Evolutionary conservation across 495 filamentous ascomycete species (phyloP), one percentile per base, ranked within the genome.

Genomic region (Aspergillus nanangensis): DNA sequence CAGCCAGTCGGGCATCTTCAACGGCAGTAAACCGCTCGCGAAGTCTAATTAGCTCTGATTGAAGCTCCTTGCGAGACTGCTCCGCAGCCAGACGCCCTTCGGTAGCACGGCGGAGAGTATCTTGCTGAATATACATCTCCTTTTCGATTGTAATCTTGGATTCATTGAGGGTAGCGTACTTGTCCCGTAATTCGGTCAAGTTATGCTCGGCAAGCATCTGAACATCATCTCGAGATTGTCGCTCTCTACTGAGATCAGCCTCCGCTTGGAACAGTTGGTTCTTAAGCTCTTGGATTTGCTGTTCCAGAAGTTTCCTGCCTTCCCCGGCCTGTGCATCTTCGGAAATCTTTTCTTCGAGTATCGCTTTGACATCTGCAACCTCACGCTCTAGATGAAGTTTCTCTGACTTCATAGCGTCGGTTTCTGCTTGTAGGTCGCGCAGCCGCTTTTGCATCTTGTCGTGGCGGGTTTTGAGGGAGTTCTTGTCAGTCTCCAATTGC

Each of bases 131-230:
- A 61, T 96, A 97, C 66, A 98, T 89, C 63, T 97, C 94, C 64
- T 96, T 96, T 62, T 98, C 93, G 44, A 98, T 96, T 31, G 78
- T 93, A 53, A 96, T 96, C 65, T 98, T 98, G 4, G 91, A 85
- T 29, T 95, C 89, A 51, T 95, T 95, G 11, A 98, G 74, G n/a
- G 78, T 77, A 23, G 91, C 79, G 55, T 85, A 95, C 46, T 97
- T 91, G 17, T 90, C 81, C 55, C 88, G 83, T 45, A 98, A 67
- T 34, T 83, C 81, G 14, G 83, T 72, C 48, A 84, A 84, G 56
- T 93, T 94, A 69, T 96, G 90, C 49, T 96, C 89, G 2, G 87
- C 80, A 47, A 96, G 86, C 66, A 95, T 82, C 47, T 87, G 87
- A 24, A 96, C 90, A 63, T 98, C 94, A 49, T 96, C 90, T 50